Evolutionary conservation across 2,329 filamentous ascomycete species (phyloP).

Genomic region (Fusarium sarcochroum): DNA sequence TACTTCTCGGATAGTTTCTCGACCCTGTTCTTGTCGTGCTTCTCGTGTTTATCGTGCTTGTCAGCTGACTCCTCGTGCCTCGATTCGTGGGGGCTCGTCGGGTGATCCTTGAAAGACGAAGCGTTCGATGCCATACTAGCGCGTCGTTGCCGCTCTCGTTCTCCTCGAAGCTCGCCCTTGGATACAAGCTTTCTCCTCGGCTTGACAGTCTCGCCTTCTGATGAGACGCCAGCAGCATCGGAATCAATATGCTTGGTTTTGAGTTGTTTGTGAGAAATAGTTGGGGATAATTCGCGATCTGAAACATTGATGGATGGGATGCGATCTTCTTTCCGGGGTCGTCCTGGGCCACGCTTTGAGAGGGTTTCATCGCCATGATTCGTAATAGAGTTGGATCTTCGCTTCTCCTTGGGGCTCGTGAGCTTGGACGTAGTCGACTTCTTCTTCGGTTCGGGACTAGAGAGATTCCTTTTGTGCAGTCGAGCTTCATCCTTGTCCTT

Average conservation of each 20-base stretch:
- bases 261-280: conserved; percentile 60
- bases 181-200: conserved; percentile 75
- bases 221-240: conserved; percentile 66
- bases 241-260: conserved; percentile 69
- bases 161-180: conserved; percentile 72
- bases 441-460: conserved; percentile 65
- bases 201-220: conserved; percentile 70
- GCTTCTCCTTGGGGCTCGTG: conserved; percentile 65
- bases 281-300: conserved; percentile 68
- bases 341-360: conserved; percentile 66
- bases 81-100: conserved; percentile 66
- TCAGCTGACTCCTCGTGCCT: conserved; percentile 65
- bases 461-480: conserved; percentile 61
- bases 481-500: conserved; percentile 63
- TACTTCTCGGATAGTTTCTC: conserved; percentile 65
- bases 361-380: conserved; percentile 63
- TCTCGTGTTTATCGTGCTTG: conserved; percentile 52
- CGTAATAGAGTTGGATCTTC: conserved; percentile 59
- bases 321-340: conserved; percentile 69
- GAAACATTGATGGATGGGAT: conserved; percentile 63
- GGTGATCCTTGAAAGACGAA: conserved; percentile 65
- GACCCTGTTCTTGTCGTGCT: conserved; percentile 59
- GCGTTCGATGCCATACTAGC: conserved; percentile 70
- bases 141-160: conserved; percentile 71
- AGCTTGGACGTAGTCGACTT: conserved; percentile 56